Evolutionary conservation across 257 asterid species (phyloP).

Genomic region (Agastache rugosa): DNA sequence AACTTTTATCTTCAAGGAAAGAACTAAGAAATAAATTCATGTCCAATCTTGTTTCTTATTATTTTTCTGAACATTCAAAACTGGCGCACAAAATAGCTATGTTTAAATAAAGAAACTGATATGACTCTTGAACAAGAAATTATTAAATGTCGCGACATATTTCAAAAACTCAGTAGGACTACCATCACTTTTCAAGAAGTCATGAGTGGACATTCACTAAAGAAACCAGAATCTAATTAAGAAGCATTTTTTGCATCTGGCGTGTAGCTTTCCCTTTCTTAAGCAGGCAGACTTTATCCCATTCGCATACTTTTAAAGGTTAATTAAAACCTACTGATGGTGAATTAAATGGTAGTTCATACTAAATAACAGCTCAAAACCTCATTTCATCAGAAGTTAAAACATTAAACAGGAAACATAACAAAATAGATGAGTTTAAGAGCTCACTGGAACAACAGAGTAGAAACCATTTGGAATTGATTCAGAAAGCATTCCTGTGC

Average conservation of each 20-base stretch:
- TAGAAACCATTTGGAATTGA: slow-evolving; percentile 97
- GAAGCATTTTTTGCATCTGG: slow-evolving; percentile 17
- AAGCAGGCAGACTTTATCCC: slow-evolving; percentile 6
- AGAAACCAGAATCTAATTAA: slow-evolving; percentile 16
- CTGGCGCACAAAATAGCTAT: neutral
- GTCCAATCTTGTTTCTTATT: slow-evolving; percentile 3
- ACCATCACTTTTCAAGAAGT: neutral
- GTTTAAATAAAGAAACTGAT: neutral
- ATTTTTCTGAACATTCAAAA: neutral
- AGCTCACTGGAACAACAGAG: slow-evolving; percentile 90
- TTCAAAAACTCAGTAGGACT: slow-evolving; percentile 5
- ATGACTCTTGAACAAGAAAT: slow-evolving; percentile 4
- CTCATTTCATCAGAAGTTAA: slow-evolving; percentile 3
- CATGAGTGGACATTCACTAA: neutral
- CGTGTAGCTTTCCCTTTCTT: slow-evolving; percentile 6
- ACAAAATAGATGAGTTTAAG: slow-evolving; percentile 31
- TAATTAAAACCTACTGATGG: slow-evolving; percentile 12
- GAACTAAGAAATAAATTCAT: neutral
- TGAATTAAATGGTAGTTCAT: slow-evolving; percentile 5
- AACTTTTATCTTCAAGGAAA: slow-evolving; percentile 13
- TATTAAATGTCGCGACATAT: neutral
- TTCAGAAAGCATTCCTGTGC: slow-evolving; percentile 84
- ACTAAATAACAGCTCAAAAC: neutral
- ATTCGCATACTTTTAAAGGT: slow-evolving; percentile 2
- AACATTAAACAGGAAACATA: slow-evolving; percentile 18